A percentile compares a stretch with the other conserved stretches of the same genome.
These are phyloP conservation scores for Eucalyptus polyanthemos DNA, from an alignment of 345 rosid genomes.

Conservation along the genomic window DNA sequence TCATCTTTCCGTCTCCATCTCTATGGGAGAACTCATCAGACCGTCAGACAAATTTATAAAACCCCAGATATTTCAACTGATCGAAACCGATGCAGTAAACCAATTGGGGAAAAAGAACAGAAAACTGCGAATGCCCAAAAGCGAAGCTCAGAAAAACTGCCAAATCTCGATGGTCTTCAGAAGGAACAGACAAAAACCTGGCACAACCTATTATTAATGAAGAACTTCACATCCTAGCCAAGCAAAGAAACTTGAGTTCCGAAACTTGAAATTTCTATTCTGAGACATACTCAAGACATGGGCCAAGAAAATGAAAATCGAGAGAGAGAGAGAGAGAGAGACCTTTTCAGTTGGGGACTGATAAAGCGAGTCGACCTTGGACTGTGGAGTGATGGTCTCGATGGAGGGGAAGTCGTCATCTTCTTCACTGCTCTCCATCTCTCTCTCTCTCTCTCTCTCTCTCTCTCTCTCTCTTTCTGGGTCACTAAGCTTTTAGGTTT, in stretches of 20 bases:
- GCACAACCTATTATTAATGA: background rate
- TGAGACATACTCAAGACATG: background rate
- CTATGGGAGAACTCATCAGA: background rate
- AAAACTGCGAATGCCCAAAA: background rate
- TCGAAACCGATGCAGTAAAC: background rate
- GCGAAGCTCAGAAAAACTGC: background rate
- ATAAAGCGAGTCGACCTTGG: constrained; percentile 71
- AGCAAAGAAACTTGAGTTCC: background rate
- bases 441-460: background rate
- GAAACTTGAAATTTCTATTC: background rate
- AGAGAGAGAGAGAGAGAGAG: background rate
- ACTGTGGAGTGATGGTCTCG: constrained; percentile 79
- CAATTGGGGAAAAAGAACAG: background rate
- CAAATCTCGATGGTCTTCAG: background rate
- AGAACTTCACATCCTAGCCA: background rate
- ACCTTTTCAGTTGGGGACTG: constrained; percentile 92
- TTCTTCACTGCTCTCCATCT: constrained; percentile 94
- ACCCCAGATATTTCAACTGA: background rate
- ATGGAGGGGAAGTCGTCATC: constrained; percentile 88
- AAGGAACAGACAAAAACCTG: background rate
- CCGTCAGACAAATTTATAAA: background rate
- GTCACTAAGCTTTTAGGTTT: background rate
- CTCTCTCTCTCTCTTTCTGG: background rate
- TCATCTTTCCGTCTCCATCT: background rate
- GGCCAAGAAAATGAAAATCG: background rate